phyloP scores from a whole-genome alignment of 1,284 basidiomycete genomes.

The Ceratobasidium theobromae region DNA sequence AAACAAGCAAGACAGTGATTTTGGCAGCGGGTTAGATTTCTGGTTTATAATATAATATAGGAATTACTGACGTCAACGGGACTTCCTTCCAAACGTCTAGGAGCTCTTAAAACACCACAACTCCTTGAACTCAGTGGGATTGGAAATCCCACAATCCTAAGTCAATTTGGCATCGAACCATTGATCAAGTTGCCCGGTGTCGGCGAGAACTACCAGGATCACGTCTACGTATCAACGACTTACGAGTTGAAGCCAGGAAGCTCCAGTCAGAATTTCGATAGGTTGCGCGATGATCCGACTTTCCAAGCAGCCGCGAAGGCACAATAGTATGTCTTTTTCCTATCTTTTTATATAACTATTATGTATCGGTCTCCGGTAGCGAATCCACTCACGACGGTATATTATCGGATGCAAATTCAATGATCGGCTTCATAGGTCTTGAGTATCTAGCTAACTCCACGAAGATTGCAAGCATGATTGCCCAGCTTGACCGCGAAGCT shows the following conservation, averaged over 20 bases:
- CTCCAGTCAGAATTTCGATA: slow-evolving; percentile 33
- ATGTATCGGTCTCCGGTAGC: slow-evolving; percentile 19
- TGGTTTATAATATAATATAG: no score
- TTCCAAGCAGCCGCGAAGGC: slow-evolving; percentile 22
- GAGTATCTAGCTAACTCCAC: neutral
- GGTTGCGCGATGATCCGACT: slow-evolving; percentile 22
- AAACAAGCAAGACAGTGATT: slow-evolving; percentile 45
- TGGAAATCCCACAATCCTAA: slow-evolving; percentile 47
- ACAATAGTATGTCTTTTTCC: slow-evolving; percentile 25
- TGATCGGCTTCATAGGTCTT: slow-evolving; percentile 25
- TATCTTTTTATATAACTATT: neutral
- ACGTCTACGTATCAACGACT: slow-evolving; percentile 35
- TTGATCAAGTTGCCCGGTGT: slow-evolving; percentile 49
- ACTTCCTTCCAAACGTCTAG: neutral
- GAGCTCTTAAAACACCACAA: slow-evolving; percentile 49
- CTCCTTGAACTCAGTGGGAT: slow-evolving; percentile 54
- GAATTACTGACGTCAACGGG: no score
- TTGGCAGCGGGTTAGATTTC: slow-evolving; percentile 45
- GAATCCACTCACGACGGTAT: slow-evolving; percentile 29
- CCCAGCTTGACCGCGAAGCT: neutral
- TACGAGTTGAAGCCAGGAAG: slow-evolving; percentile 32
- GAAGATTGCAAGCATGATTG: neutral
- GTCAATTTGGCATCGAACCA: slow-evolving; percentile 44
- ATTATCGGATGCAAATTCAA: slow-evolving; percentile 22
- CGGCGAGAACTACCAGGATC: slow-evolving; percentile 49